Conservation (phyloP, 2,329 filamentous ascomycete species). For the Trichoderma arundinaceum region DNA sequence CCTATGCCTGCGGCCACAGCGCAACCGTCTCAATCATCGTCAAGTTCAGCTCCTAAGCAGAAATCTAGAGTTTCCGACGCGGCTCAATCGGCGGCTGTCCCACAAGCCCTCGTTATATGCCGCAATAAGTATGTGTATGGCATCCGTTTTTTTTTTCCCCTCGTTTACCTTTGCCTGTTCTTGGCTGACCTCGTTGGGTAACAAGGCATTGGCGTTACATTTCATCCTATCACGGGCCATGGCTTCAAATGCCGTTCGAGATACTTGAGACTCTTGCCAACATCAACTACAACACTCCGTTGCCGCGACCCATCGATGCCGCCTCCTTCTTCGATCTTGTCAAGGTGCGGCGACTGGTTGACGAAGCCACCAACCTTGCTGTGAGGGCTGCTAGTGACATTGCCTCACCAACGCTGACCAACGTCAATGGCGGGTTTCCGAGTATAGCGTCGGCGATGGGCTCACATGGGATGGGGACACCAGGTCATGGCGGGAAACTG, state of each 20-base stretch:
- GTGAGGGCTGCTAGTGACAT: conserved; percentile 78
- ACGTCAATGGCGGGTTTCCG: conserved; percentile 51
- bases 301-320: conserved; percentile 77
- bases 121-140: conserved; percentile 67
- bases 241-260: conserved; percentile 80
- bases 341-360: conserved; percentile 79
- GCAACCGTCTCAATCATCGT: conserved; percentile 5
- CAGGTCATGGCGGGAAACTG: conserved; percentile 67
- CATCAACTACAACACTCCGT: conserved; percentile 77
- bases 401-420: conserved; percentile 67
- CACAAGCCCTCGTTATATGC: conserved; percentile 48
- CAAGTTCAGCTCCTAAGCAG: conserved; percentile 17
- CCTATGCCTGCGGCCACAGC: background rate
- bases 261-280: conserved; percentile 79
- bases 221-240: conserved; percentile 81
- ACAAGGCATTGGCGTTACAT: conserved; percentile 83
- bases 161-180: background rate
- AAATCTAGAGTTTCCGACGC: conserved; percentile 30
- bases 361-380: conserved; percentile 78
- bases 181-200: background rate
- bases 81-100: conserved; percentile 21
- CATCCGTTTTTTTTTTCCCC: background rate
- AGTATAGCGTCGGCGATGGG: conserved; percentile 34
- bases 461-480: conserved; percentile 47
- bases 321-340: conserved; percentile 83